Evolutionary conservation across 75 land plant species (phyloP).

Genomic region (Sequoia sempervirens): DNA sequence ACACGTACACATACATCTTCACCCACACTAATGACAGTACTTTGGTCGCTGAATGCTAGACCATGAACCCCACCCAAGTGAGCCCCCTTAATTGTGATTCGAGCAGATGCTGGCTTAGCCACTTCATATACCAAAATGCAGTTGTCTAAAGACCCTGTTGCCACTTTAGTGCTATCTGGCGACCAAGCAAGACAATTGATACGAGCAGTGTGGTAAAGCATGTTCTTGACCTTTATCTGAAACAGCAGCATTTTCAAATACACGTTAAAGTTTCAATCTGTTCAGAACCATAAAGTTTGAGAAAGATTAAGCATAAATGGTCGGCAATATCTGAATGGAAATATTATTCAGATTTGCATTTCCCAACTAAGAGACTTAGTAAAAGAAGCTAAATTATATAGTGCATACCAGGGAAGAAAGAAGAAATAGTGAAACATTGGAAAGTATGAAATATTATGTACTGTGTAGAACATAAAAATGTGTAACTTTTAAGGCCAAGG

Average conservation of each 20-base stretch:
- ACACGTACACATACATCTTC: slow-evolving; percentile 90
- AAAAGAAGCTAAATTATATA: background rate
- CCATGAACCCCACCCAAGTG: slow-evolving; percentile 87
- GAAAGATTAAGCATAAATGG: background rate
- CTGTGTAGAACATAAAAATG: background rate
- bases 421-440: background rate
- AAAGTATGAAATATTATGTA: background rate
- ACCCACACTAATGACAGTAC: slow-evolving; percentile 71
- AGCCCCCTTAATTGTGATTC: slow-evolving; percentile 77
- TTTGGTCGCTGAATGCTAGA: slow-evolving; percentile 62
- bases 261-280: background rate
- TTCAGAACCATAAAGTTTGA: background rate
- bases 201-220: slow-evolving; percentile 90
- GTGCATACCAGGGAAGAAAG: background rate
- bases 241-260: slow-evolving; percentile 3
- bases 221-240: slow-evolving; percentile 92
- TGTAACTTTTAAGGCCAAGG: background rate
- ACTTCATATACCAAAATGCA: slow-evolving; percentile 77
- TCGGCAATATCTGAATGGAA: background rate
- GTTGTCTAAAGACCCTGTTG: slow-evolving; percentile 87
- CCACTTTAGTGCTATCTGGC: slow-evolving; percentile 71
- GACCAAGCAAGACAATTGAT: slow-evolving; percentile 93
- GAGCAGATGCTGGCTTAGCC: slow-evolving; percentile 65
- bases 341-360: background rate
- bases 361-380: background rate